Percentiles rank a stretch among this genome's conserved stretches.
Evolutionary conservation across 139 green algal genomes (phyloP).

Genomic region (Pycnococcus provasolii): DNA sequence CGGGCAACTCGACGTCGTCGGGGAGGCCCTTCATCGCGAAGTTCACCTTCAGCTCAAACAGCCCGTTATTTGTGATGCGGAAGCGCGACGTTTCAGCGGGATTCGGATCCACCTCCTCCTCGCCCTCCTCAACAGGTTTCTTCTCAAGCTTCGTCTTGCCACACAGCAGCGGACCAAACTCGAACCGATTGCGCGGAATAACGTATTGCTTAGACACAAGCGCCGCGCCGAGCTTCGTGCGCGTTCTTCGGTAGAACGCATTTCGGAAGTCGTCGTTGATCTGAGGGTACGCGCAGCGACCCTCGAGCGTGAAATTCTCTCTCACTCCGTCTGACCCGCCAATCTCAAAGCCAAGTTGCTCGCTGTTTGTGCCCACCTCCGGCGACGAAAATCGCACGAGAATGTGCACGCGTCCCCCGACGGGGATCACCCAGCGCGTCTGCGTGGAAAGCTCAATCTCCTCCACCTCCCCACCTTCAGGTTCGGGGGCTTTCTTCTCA

Average conservation of each 20-base stretch:
- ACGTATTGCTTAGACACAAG: slow-evolving; percentile 49
- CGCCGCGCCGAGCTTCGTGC: slow-evolving; percentile 36
- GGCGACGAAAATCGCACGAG: slow-evolving; percentile 44
- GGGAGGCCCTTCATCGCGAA: slow-evolving; percentile 41
- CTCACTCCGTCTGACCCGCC: slow-evolving; percentile 14
- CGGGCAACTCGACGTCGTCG: slow-evolving; percentile 19
- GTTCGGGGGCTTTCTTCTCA: slow-evolving; percentile 4
- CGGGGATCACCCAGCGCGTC: slow-evolving; percentile 50
- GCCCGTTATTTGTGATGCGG: slow-evolving; percentile 65
- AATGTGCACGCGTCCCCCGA: slow-evolving; percentile 34
- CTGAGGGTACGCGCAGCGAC: slow-evolving; percentile 55
- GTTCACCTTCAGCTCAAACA: slow-evolving; percentile 49
- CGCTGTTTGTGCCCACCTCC: slow-evolving; percentile 42
- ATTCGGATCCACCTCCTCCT: slow-evolving; percentile 16
- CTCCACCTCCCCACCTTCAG: slow-evolving; percentile 2
- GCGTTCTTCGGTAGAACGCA: slow-evolving; percentile 53
- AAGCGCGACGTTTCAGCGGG: slow-evolving; percentile 21
- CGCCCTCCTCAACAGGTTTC: slow-evolving; percentile 20
- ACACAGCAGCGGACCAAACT: slow-evolving; percentile 63
- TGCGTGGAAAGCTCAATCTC: slow-evolving; percentile 17
- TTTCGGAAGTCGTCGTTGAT: slow-evolving; percentile 45
- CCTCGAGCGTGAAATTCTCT: neutral
- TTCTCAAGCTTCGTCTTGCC: slow-evolving; percentile 27
- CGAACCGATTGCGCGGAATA: slow-evolving; percentile 46
- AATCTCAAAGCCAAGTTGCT: slow-evolving; percentile 53